phyloP scores from a whole-genome alignment of 306 rosid species.

The Canavalia gladiata region DNA sequence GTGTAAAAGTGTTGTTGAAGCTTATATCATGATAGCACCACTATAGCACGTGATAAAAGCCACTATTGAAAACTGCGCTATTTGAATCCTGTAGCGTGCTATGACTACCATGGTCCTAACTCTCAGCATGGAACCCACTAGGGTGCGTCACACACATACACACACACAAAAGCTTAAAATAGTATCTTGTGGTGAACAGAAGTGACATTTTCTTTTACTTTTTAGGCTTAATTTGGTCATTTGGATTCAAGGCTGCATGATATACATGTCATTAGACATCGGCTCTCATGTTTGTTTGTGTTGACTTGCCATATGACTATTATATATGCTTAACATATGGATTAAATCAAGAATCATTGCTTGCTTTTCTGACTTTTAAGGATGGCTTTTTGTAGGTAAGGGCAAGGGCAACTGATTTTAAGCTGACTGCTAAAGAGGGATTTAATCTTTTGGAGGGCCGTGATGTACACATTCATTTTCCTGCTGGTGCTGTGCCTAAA shows the following conservation, averaged over 20 bases:
- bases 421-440: conserved; percentile 70
- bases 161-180: not conserved
- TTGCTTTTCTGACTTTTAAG: conserved; percentile 41
- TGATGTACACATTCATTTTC: conserved; percentile 96
- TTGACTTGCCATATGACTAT: conserved; percentile 32
- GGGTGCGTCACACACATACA: not conserved
- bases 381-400: conserved; percentile 70
- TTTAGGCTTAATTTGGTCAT: conserved; percentile 28
- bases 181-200: not conserved
- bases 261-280: not conserved
- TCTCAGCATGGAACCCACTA: not conserved
- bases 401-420: conserved; percentile 84
- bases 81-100: too few species aligned
- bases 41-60: too few species aligned
- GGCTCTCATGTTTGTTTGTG: conserved; percentile 33
- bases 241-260: conserved; percentile 26
- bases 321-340: conserved; percentile 28
- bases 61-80: too few species aligned
- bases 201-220: not conserved
- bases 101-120: too few species aligned
- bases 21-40: too few species aligned
- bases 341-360: conserved; percentile 42
- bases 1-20: too few species aligned
- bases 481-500: conserved; percentile 98
- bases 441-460: conserved; percentile 85